A percentile compares a stretch with the other conserved stretches of the same genome.
Conservation (phyloP, 208 protist species). For the Leishmania mexicana region DNA sequence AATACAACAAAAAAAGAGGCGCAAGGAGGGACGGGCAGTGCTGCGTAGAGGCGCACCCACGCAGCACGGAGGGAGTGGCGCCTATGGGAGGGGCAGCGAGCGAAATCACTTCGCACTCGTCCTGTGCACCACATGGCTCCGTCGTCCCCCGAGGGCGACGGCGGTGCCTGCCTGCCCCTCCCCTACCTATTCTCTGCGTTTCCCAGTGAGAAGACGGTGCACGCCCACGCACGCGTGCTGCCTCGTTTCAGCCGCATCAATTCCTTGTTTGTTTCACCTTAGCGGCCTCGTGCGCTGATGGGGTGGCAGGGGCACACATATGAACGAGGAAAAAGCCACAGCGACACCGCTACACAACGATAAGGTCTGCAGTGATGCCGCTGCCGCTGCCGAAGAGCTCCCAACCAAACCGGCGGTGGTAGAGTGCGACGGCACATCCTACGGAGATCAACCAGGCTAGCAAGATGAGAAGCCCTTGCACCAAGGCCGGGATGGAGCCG, state of each 20-base stretch:
- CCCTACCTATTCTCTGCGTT: not conserved
- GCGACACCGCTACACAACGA: conserved; percentile 11
- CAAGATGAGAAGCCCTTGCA: conserved; percentile 13
- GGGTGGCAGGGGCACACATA: not conserved
- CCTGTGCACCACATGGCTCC: not conserved
- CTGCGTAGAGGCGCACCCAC: not conserved
- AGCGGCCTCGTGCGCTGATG: not conserved
- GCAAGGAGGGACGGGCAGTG: too few relatives aligned
- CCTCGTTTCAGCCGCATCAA: not conserved
- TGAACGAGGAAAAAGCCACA: not conserved
- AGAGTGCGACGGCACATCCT: conserved; percentile 3
- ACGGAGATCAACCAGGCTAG: conserved; percentile 20
- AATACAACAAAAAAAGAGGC: not conserved
- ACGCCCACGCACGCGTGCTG: not conserved
- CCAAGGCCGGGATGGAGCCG: conserved; percentile 8
- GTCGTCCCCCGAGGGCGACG: not conserved
- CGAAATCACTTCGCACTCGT: not conserved
- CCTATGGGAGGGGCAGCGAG: too few relatives aligned
- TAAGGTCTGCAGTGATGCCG: conserved; percentile 30
- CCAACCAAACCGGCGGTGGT: conserved; percentile 30
- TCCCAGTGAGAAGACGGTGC: not conserved
- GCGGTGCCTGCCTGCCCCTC: not conserved
- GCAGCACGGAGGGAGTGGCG: not conserved
- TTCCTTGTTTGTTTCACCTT: not conserved
- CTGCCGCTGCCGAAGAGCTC: conserved; percentile 25